Evolutionary conservation across 305 asterid species (phyloP).

Genomic region (Solanum hybrid): DNA sequence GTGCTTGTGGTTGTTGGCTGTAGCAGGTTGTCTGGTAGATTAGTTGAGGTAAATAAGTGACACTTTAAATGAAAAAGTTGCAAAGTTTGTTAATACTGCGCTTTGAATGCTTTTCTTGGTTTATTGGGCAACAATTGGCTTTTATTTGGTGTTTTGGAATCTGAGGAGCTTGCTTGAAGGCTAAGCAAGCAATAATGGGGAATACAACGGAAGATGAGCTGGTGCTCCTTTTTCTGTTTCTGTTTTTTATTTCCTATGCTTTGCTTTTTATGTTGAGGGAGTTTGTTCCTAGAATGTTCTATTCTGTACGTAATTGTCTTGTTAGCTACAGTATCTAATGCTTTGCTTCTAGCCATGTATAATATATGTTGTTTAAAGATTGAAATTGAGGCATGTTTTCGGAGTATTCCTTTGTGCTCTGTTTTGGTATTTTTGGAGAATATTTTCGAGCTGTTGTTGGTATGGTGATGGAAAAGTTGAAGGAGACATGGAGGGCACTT

Average conservation of each 20-base stretch:
- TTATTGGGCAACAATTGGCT: conserved; percentile 17
- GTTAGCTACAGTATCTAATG: conserved; percentile 17
- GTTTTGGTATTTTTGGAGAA: conserved; percentile 19
- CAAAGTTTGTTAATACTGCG: neutral
- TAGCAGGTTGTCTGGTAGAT: neutral
- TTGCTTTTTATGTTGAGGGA: conserved; percentile 12
- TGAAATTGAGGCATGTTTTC: conserved; percentile 27
- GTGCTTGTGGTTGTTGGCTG: neutral
- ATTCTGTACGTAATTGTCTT: conserved; percentile 12
- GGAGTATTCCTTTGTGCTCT: conserved; percentile 26
- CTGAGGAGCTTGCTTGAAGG: conserved; percentile 45
- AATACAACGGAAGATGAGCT: conserved; percentile 8
- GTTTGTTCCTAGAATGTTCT: conserved; percentile 15
- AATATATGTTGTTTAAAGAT: conserved; percentile 24
- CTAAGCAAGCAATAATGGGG: conserved; percentile 40
- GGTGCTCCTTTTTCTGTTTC: conserved; percentile 17
- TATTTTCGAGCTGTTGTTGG: neutral
- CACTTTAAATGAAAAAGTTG: conserved; percentile 16
- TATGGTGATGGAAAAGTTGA: conserved; percentile 33
- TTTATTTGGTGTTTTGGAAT: conserved; percentile 37
- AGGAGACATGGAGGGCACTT: conserved; percentile 28
- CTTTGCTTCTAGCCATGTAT: conserved; percentile 16
- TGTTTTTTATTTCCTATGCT: conserved; percentile 14
- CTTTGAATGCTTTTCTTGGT: conserved; percentile 10
- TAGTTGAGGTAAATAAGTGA: conserved; percentile 9